Base-by-base conservation (phyloP, 768 basidiomycete genomes). In the Tulasnella sp. region DNA sequence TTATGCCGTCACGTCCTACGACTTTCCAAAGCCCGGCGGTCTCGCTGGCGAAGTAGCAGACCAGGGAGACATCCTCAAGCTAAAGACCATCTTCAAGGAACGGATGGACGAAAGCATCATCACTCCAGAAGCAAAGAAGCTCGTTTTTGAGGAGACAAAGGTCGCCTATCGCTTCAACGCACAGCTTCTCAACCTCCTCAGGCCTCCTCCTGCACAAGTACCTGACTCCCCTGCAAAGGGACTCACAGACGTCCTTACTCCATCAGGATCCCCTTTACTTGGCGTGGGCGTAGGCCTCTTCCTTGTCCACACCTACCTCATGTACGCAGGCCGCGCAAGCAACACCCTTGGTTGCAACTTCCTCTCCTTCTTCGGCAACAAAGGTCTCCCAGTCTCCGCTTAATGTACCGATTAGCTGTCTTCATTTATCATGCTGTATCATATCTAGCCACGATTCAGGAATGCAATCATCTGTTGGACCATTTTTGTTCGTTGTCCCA, bases 21-120 rank as follows among this genome's bases (percentile, higher is more conserved):
- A 86, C 36, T 94, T 93, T 82, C 86, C 87, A 78, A 86, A 87
- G 79, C 85, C 89, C 40, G 39, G 77, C 8, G 49, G 64, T 39
- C 39, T 36, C 25, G 87, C 87, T 0, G 85, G 82, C 3, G 22
- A 39, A 31, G 31, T 34, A 25, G 71, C 40, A 40, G 84, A 64
- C 58, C 58, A 86, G 75, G 88, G 88, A 1, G 90, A 91, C 79
- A 87, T 93, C 85, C 89, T 86, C 82, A 87, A 88, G 78, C 90
- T 92, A 82, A 93, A 93, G 84, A 87, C 90, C 36, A 91, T 89
- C 90, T 90, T 88, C 81, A 85, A 88, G 68, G 85, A 83, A 39
- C 87, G 88, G 0, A 85, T 89, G 85, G 86, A 88, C 77, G 82
- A 82, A 71, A 88, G 86, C 25, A 87, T 83, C 31, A 52, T 12